Conservation (phyloP, 768 basidiomycete genomes). For the Pulveroboletus ravenelii region DNA sequence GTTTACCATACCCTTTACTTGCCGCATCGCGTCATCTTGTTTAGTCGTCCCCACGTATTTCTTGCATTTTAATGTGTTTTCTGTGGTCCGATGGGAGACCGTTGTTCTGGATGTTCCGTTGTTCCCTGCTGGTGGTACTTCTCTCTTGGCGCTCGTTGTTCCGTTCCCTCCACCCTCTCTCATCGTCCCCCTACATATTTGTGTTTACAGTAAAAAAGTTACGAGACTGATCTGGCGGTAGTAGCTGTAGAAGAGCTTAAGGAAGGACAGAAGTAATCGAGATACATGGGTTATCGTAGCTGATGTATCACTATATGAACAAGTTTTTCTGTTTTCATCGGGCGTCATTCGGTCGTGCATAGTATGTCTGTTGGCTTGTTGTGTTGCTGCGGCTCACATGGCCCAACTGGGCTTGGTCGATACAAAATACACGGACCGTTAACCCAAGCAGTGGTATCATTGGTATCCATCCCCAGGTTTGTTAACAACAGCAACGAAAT, state of each 20-base stretch:
- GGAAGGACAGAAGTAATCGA: slow-evolving; percentile 33
- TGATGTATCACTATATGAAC: slow-evolving; percentile 29
- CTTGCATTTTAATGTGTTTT: slow-evolving; percentile 23
- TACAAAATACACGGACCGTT: neutral
- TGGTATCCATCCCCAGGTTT: neutral
- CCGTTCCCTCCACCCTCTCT: neutral
- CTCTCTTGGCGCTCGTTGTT: slow-evolving; percentile 8
- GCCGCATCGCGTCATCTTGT: slow-evolving; percentile 28
- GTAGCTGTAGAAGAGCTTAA: slow-evolving; percentile 24
- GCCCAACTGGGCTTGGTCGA: neutral
- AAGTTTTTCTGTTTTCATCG: neutral
- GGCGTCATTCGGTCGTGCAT: neutral
- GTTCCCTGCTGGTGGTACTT: slow-evolving; percentile 16
- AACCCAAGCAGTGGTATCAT: neutral
- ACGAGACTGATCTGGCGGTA: slow-evolving; percentile 25
- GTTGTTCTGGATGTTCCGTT: slow-evolving; percentile 16
- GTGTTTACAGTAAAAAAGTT: slow-evolving; percentile 20
- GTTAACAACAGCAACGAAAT: neutral
- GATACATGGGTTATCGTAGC: slow-evolving; percentile 24
- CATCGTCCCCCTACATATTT: slow-evolving; percentile 15
- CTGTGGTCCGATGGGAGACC: slow-evolving; percentile 18
- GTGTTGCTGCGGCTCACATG: neutral
- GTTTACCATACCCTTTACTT: slow-evolving; percentile 30
- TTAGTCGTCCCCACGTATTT: slow-evolving; percentile 20
- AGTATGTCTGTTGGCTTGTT: no score